Conservation (phyloP, 805 yeast species). For the Yamadazyma ubonensis region DNA sequence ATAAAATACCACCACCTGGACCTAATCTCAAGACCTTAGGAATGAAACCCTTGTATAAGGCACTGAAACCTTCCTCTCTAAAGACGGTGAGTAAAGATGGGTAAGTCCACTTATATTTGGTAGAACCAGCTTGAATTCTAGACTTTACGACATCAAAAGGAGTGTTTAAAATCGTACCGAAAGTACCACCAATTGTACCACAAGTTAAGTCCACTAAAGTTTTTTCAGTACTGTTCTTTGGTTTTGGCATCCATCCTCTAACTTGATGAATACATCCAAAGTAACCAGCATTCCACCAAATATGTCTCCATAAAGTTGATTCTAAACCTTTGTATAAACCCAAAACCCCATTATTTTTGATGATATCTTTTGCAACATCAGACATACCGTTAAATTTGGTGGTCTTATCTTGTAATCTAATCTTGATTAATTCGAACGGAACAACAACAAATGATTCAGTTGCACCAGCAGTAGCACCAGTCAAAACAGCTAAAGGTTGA, state of each 20-base stretch:
- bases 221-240: constrained; percentile 67
- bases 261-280: constrained; percentile 93
- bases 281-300: constrained; percentile 96
- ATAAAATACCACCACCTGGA: constrained; percentile 98
- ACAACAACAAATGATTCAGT: constrained; percentile 95
- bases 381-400: constrained; percentile 81
- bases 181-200: constrained; percentile 95
- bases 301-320: constrained; percentile 96
- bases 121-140: constrained; percentile 87
- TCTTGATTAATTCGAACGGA: constrained; percentile 94
- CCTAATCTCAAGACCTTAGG: constrained; percentile 97
- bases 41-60: constrained; percentile 91
- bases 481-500: constrained; percentile 81
- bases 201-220: constrained; percentile 85
- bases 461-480: constrained; percentile 99
- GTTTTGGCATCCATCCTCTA: constrained; percentile 73
- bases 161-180: constrained; percentile 92
- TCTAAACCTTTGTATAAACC: constrained; percentile 94
- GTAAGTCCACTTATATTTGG: constrained; percentile 89
- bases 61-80: constrained; percentile 88
- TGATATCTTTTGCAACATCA: constrained; percentile 73
- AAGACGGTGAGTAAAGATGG: constrained; percentile 75
- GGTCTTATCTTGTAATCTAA: constrained; percentile 86
- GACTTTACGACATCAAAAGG: constrained; percentile 98
- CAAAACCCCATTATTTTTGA: constrained; percentile 71